Percentiles rank a stretch among this genome's conserved stretches.
Evolutionary conservation across 1,139 yeast genomes (phyloP).

Genomic region (Yamadazyma conglobata): DNA sequence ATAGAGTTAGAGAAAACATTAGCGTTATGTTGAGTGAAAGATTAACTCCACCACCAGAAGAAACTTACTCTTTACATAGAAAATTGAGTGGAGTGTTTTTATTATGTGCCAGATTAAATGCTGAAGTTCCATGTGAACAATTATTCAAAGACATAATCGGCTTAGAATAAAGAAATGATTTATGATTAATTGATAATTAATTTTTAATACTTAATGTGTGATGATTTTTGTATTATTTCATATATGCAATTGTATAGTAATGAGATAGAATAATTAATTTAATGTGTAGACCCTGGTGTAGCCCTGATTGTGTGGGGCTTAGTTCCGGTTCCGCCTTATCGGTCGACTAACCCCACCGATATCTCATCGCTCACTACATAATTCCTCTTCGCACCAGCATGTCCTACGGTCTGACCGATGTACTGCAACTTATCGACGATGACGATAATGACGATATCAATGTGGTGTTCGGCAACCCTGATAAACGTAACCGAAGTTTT

Average conservation of each 20-base stretch:
- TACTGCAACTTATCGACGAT: slow-evolving; percentile 1
- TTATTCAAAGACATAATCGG: slow-evolving; percentile 76
- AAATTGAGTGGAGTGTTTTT: slow-evolving; percentile 92
- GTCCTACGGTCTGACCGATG: slow-evolving; percentile 6
- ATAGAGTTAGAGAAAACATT: slow-evolving; percentile 82
- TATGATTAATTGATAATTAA: no score
- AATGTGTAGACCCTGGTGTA: no score
- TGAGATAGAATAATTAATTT: no score
- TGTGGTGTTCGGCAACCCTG: slow-evolving; percentile 14
- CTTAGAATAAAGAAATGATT: slow-evolving; percentile 2
- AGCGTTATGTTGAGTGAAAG: slow-evolving; percentile 88
- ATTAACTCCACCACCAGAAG: slow-evolving; percentile 96
- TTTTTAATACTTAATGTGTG: no score
- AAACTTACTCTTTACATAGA: slow-evolving; percentile 90
- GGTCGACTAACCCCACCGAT: no score
- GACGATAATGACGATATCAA: slow-evolving; percentile 10
- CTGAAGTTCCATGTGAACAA: slow-evolving; percentile 77
- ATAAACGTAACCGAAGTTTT: slow-evolving; percentile 12
- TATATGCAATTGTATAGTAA: no score
- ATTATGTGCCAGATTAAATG: slow-evolving; percentile 81
- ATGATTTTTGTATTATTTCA: no score
- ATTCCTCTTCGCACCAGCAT: no score
- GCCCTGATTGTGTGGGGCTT: no score
- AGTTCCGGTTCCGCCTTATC: no score
- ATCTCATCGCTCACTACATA: no score